Conservation (phyloP, 2,329 filamentous ascomycete species). For the Fusarium sp. region DNA sequence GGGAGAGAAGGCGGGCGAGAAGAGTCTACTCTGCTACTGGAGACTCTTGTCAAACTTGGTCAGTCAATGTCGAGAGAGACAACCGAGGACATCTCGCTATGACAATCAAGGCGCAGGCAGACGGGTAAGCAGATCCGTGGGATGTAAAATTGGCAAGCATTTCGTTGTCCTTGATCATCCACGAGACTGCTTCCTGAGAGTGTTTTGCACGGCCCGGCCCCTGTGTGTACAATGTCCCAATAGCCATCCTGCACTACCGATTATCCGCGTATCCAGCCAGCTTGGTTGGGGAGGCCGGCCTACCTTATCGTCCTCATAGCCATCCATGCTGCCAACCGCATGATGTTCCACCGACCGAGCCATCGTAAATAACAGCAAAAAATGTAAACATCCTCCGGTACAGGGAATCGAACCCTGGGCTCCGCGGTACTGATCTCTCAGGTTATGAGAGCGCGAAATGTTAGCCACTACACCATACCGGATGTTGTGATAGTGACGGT, state of each 20-base stretch:
- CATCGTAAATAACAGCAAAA: background rate
- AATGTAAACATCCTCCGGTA: slow-evolving; percentile 23
- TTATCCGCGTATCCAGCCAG: background rate
- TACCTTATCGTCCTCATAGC: no score
- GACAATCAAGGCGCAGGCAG: background rate
- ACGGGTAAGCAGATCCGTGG: background rate
- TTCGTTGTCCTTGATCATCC: background rate
- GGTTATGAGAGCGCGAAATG: slow-evolving; percentile 46
- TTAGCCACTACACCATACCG: slow-evolving; percentile 49
- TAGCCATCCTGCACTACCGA: no score
- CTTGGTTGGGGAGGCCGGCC: no score
- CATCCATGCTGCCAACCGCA: background rate
- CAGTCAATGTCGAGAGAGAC: background rate
- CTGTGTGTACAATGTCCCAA: background rate
- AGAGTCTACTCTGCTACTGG: background rate
- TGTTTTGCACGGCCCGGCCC: background rate
- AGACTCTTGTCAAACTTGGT: background rate
- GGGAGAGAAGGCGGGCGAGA: background rate
- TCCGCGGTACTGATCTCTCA: slow-evolving; percentile 40
- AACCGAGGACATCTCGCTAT: background rate
- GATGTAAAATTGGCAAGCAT: background rate
- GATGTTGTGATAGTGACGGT: background rate
- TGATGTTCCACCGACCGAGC: background rate
- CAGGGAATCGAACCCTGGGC: slow-evolving; percentile 44
- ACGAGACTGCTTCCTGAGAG: background rate